Percentiles rank a stretch among this genome's conserved stretches.
phyloP scores from a whole-genome alignment of 2,329 filamentous ascomycete species.

The Sordariomycetes sp. region DNA sequence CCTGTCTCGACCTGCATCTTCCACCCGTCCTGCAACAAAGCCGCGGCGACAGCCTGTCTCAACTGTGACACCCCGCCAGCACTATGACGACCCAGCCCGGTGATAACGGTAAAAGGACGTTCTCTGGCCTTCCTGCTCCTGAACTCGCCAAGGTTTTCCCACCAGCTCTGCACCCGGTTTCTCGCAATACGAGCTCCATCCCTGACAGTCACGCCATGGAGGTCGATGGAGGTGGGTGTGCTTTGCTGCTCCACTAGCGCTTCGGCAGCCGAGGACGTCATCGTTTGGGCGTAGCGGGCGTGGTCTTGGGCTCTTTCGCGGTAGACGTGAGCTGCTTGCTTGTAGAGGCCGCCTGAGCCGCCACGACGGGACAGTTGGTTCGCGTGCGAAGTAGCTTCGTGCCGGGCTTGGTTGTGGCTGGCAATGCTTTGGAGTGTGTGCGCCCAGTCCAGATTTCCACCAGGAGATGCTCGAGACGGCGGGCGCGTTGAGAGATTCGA shows the following conservation, averaged over 20 bases:
- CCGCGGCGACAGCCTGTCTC: conserved; percentile 70
- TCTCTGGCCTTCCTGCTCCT: conserved; percentile 39
- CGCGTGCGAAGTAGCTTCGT: conserved; percentile 25
- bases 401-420: conserved; percentile 17
- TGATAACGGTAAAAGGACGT: conserved; percentile 63
- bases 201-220: conserved; percentile 75
- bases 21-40: conserved; percentile 74
- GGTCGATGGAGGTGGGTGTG: conserved; percentile 51
- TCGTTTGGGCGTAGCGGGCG: conserved; percentile 43
- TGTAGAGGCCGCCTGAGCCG: conserved; percentile 64
- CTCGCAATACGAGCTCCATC: conserved; percentile 74
- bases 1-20: conserved; percentile 66
- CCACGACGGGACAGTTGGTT: conserved; percentile 33
- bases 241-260: conserved; percentile 61
- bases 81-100: conserved; percentile 72
- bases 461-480: neutral
- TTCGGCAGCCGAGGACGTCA: conserved; percentile 61
- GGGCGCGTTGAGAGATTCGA: neutral
- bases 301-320: conserved; percentile 60
- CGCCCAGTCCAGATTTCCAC: conserved; percentile 10
- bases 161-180: conserved; percentile 63
- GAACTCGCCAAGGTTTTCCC: conserved; percentile 60
- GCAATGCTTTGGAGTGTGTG: conserved; percentile 18
- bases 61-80: conserved; percentile 66
- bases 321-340: conserved; percentile 70